Conservation (phyloP, 2,329 filamentous ascomycete genomes). For the Acephala macrosclerotiorum region DNA sequence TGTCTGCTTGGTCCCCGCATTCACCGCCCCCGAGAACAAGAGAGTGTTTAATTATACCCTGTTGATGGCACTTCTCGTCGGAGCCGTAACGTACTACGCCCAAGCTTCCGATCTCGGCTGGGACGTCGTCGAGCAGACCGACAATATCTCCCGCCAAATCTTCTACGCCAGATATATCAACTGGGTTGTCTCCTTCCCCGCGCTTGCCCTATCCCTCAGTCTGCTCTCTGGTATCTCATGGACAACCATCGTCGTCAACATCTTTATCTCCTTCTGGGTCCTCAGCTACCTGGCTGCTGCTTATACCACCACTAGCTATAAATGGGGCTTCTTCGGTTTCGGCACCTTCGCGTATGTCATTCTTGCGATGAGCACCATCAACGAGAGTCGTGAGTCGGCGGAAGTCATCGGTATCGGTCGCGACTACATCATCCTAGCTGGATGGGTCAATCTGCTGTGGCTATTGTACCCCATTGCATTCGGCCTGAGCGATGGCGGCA, state of each 20-base stretch:
- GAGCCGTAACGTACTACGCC: slow-evolving; percentile 67
- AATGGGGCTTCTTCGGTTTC: slow-evolving; percentile 71
- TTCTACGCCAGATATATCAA: slow-evolving; percentile 71
- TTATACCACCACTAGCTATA: slow-evolving; percentile 65
- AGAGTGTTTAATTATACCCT: slow-evolving; percentile 68
- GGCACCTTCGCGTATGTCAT: slow-evolving; percentile 60
- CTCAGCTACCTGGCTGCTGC: slow-evolving; percentile 70
- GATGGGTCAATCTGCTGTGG: slow-evolving; percentile 59
- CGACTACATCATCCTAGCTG: slow-evolving; percentile 14
- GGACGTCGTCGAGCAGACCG: slow-evolving; percentile 54
- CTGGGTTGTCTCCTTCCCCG: slow-evolving; percentile 55
- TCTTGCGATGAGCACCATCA: slow-evolving; percentile 48
- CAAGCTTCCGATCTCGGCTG: slow-evolving; percentile 71
- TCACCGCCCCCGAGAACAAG: slow-evolving; percentile 57
- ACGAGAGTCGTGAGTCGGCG: slow-evolving; percentile 14
- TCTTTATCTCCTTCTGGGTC: slow-evolving; percentile 71
- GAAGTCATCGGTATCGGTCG: slow-evolving; percentile 18
- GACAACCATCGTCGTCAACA: slow-evolving; percentile 65
- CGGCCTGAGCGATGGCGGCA: slow-evolving; percentile 68
- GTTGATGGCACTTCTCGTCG: slow-evolving; percentile 62
- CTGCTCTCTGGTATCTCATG: slow-evolving; percentile 69
- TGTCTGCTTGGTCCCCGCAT: background rate
- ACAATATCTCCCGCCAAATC: slow-evolving; percentile 60
- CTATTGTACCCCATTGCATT: slow-evolving; percentile 68
- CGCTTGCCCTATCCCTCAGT: slow-evolving; percentile 65